These are phyloP conservation scores for Uronychia binucleata DNA, from an alignment of 73 alveolate species.

Conservation along the genomic window DNA sequence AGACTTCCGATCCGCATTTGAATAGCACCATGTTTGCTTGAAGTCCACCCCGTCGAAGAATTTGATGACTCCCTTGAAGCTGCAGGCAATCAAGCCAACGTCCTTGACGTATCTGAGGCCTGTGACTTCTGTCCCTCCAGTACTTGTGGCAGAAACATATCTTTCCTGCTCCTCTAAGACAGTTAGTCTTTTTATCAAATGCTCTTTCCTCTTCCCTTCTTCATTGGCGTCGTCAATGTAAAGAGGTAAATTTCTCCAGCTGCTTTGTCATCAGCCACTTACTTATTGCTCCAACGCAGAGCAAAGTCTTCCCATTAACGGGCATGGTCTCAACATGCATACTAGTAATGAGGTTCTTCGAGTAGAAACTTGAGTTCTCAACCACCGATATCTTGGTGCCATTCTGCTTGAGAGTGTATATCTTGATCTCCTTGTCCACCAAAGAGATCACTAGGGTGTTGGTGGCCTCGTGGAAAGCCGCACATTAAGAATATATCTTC, in stretches of 20 bases:
- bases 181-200: not conserved
- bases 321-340: not conserved
- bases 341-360: conserved; percentile 7
- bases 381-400: conserved; percentile 38
- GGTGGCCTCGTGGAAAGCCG: conserved; percentile 41
- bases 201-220: not conserved
- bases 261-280: not conserved
- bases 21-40: conserved; percentile 39
- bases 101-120: conserved; percentile 52
- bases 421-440: conserved; percentile 52
- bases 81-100: conserved; percentile 49
- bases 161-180: not conserved
- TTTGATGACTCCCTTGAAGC: conserved; percentile 46
- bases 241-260: not conserved
- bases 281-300: not conserved
- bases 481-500: conserved; percentile 49
- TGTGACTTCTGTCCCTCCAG: conserved; percentile 21
- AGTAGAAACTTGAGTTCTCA: conserved; percentile 1
- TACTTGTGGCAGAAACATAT: not conserved
- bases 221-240: not conserved
- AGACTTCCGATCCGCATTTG: conserved; percentile 24
- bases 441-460: conserved; percentile 47
- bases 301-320: not conserved
- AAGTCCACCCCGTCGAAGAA: conserved; percentile 69
- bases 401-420: conserved; percentile 42